Conservation (phyloP, 192 early-diverging fungal genomes). For the Umbelopsis ramanniana region DNA sequence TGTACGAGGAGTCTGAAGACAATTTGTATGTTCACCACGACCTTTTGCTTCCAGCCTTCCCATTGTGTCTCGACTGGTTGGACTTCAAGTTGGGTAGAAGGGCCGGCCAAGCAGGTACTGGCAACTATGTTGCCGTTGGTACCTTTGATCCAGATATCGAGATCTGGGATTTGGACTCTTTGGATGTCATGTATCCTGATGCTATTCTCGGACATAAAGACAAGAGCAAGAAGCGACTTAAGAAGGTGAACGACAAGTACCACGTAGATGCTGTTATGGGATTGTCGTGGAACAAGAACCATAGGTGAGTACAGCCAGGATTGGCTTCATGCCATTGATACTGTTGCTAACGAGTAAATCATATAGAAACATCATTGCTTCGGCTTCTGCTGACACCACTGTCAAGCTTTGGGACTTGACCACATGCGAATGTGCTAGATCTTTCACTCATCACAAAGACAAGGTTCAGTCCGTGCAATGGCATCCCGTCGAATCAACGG, state of each 20-base stretch:
- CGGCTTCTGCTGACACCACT: slow-evolving; percentile 95
- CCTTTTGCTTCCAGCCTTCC: slow-evolving; percentile 95
- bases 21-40: slow-evolving; percentile 99
- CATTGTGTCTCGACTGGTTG: slow-evolving; percentile 94
- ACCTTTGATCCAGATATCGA: slow-evolving; percentile 98
- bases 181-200: slow-evolving; percentile 92
- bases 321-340: neutral
- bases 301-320: slow-evolving; percentile 33
- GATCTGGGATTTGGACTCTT: slow-evolving; percentile 95
- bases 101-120: slow-evolving; percentile 50
- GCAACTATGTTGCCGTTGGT: slow-evolving; percentile 95
- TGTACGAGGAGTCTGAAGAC: slow-evolving; percentile 80
- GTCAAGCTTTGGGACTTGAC: slow-evolving; percentile 98
- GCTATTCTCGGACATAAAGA: slow-evolving; percentile 79
- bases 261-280: slow-evolving; percentile 97
- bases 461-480: slow-evolving; percentile 93
- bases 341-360: neutral
- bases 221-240: slow-evolving; percentile 56
- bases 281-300: slow-evolving; percentile 89
- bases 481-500: slow-evolving; percentile 87
- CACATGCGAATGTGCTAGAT: slow-evolving; percentile 70
- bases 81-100: slow-evolving; percentile 85
- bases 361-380: slow-evolving; percentile 72
- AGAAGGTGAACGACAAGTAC: slow-evolving; percentile 71
- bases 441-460: slow-evolving; percentile 84